Conservation (phyloP, 805 yeast genomes). For the Lachancea mirantina region DNA sequence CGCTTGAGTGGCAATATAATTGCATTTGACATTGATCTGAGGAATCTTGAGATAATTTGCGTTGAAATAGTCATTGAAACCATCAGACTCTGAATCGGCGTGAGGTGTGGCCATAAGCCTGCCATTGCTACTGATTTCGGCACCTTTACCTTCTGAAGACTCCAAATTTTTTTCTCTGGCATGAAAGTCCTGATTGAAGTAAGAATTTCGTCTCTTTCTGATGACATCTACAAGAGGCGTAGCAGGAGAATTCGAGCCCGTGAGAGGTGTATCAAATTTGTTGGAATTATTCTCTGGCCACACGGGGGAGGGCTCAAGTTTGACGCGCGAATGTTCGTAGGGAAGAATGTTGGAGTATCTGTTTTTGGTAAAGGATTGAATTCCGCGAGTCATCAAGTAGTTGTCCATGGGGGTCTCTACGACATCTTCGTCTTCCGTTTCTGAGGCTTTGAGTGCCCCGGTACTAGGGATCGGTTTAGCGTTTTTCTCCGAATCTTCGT, state of each 20-base stretch:
- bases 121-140: conserved; percentile 1
- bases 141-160: background rate
- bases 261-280: background rate
- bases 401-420: conserved; percentile 25
- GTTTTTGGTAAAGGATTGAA: conserved; percentile 72
- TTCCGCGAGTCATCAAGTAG: conserved; percentile 53
- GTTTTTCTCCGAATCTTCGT: background rate
- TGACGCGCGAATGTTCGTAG: conserved; percentile 78
- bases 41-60: conserved; percentile 61
- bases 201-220: conserved; percentile 9
- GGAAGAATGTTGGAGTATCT: conserved; percentile 83
- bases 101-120: conserved; percentile 8
- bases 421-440: conserved; percentile 9
- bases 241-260: conserved; percentile 2
- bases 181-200: conserved; percentile 6
- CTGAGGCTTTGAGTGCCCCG: background rate
- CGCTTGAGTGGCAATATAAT: conserved; percentile 85
- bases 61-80: conserved; percentile 61
- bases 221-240: conserved; percentile 2
- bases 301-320: conserved; percentile 30
- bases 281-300: conserved; percentile 7
- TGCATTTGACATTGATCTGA: conserved; percentile 34
- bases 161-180: conserved; percentile 1
- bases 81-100: conserved; percentile 5
- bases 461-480: background rate